Base-by-base conservation (phyloP, 306 rosid species). In the Boehmeria nivea region DNA sequence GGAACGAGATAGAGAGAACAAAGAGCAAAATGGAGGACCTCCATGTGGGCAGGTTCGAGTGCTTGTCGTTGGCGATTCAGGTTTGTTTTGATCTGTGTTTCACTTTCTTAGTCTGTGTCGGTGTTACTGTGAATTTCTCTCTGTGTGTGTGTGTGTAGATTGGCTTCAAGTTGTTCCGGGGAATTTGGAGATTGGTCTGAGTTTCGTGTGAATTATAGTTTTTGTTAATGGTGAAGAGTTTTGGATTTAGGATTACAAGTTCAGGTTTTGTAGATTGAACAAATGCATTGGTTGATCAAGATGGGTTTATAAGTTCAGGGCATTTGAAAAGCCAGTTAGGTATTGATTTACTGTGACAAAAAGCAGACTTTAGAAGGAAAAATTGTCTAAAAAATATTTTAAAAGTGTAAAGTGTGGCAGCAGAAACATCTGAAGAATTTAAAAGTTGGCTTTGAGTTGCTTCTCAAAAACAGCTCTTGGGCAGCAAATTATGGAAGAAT, bases 51-150 rank as follows among this genome's bases (percentile, higher is more conserved):
- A 87, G 76, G 99, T 93, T 61, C 79, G 99, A 74, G 99, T 93
- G 20, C 96, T 93, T 18, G 89, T 93, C 66, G 96, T 93, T 65
- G 99, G 99, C 34, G 99, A 93, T 59, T 87, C 99, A 78, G 99
- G 99, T 93, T 15, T 49, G 14, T 57, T 65, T 43, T 72, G 22
- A 2, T 63, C 8, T 23, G n/a, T 37, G 55, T 26, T 45, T 17
- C 22, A 40, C 5, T 40, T 40, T 40, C 4, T 14, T n/a, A n/a
- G n/a, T n/a, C n/a, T 40, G 45, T 40, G 14, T 5, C 0, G 19
- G 43, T 12, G 2, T 9, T 7, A 43, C 8, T 43, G 19, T 43
- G 10, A 8, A 3, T 43, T n/a, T 43, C 19, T n/a, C 13, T 43
- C 9, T 31, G 36, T 31, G 36, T 43, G 43, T 19, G 18, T 43